Evolutionary conservation across 2,329 filamentous ascomycete species (phyloP).

Genomic region (Kalaharituber pfeilii): DNA sequence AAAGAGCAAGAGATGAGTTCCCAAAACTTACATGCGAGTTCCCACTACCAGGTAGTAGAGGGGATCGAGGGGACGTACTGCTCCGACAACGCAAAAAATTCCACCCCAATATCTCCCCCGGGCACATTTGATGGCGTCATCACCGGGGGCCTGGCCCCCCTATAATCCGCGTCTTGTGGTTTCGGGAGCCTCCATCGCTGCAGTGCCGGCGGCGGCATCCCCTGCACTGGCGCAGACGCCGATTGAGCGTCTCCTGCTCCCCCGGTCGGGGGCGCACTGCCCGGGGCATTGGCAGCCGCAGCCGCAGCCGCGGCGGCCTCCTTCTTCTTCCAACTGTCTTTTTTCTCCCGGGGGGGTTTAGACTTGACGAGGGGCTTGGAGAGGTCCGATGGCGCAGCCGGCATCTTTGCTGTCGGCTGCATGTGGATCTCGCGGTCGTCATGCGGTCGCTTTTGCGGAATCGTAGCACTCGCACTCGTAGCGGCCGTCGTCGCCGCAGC

Average conservation of each 20-base stretch:
- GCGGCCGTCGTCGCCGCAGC: too few species aligned
- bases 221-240: slow-evolving; percentile 10
- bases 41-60: slow-evolving; percentile 1
- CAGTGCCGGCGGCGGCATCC: slow-evolving; percentile 13
- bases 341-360: slow-evolving; percentile 32
- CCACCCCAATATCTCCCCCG: slow-evolving; percentile 34
- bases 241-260: slow-evolving; percentile 3
- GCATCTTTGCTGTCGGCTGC: not conserved
- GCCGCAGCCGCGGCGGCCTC: slow-evolving; percentile 37
- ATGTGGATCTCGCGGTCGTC: not conserved
- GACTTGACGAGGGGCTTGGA: not conserved
- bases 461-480: too few species aligned
- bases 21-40: too few species aligned
- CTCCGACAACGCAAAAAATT: slow-evolving; percentile 16
- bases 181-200: slow-evolving; percentile 45
- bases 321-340: slow-evolving; percentile 50
- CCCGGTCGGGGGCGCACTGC: not conserved
- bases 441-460: not conserved
- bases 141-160: slow-evolving; percentile 36
- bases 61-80: slow-evolving; percentile 8
- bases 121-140: slow-evolving; percentile 30
- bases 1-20: not conserved
- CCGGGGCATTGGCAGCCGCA: not conserved
- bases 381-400: not conserved
- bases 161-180: slow-evolving; percentile 45